Evolutionary conservation across 768 basidiomycete genomes (phyloP).

Genomic region (Lentinula boryana): DNA sequence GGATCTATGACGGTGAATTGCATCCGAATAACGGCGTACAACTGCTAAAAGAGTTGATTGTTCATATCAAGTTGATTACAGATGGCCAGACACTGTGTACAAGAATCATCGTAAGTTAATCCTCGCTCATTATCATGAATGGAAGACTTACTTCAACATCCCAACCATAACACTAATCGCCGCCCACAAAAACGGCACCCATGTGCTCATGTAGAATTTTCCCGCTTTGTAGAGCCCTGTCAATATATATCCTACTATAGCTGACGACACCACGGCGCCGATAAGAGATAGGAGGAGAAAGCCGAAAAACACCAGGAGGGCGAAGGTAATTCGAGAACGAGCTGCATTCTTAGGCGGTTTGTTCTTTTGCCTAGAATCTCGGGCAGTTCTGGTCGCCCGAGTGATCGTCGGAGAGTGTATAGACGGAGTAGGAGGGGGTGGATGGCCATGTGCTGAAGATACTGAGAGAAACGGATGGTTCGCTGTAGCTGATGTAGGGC

Average conservation of each 20-base stretch:
- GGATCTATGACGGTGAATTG: no score
- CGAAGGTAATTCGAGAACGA: constrained; percentile 41
- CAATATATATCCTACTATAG: constrained; percentile 33
- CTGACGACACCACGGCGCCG: constrained; percentile 41
- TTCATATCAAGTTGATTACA: neutral
- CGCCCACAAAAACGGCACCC: constrained; percentile 14
- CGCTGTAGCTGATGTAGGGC: neutral
- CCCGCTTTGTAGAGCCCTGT: constrained; percentile 28
- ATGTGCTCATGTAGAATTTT: constrained; percentile 37
- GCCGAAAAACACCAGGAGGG: constrained; percentile 35
- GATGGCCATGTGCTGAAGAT: constrained; percentile 4
- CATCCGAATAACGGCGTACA: no score
- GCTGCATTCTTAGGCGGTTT: constrained; percentile 25
- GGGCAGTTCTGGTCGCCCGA: no score
- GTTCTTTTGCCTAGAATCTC: neutral
- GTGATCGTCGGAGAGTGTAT: no score
- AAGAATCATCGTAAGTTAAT: constrained; percentile 6
- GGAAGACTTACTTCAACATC: no score
- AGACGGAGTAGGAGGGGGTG: constrained; percentile 6
- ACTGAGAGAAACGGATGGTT: neutral
- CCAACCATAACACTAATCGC: no score
- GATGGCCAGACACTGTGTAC: neutral
- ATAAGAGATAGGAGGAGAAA: constrained; percentile 30
- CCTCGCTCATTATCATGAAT: neutral
- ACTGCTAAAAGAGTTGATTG: neutral